phyloP scores from a whole-genome alignment of 1,284 basidiomycete genomes.

The Malassezia sympodialis region DNA sequence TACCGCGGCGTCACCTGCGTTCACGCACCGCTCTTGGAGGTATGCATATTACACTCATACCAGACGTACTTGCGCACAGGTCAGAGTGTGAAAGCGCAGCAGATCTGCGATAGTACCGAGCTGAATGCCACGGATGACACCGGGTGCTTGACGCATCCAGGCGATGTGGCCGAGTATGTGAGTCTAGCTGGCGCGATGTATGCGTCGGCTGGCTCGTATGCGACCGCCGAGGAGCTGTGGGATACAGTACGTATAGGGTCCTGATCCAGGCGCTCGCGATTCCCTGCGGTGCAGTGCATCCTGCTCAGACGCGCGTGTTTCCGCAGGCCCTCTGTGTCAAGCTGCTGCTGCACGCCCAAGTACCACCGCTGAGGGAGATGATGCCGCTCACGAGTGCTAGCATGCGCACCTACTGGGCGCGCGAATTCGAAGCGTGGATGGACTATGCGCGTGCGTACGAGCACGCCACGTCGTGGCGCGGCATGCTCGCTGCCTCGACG shows the following conservation, averaged over 20 bases:
- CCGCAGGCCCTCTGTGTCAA: conserved; percentile 63
- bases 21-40: conserved; percentile 7
- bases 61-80: conserved; percentile 2
- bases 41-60: conserved; percentile 1
- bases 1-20: conserved; percentile 5
- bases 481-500: background rate
- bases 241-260: conserved; percentile 24
- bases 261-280: conserved; percentile 54
- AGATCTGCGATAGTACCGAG: background rate
- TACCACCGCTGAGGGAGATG: conserved; percentile 33
- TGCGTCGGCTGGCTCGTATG: conserved; percentile 19
- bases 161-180: conserved; percentile 34
- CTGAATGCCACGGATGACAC: background rate
- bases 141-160: background rate
- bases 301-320: background rate
- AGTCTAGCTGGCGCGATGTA: conserved; percentile 34
- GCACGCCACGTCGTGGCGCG: background rate
- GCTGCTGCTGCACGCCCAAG: conserved; percentile 62
- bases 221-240: conserved; percentile 27
- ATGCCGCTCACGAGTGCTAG: background rate
- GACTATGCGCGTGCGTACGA: conserved; percentile 18
- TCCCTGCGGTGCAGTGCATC: conserved; percentile 58
- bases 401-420: background rate
- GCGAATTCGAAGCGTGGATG: conserved; percentile 17
- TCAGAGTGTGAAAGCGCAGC: background rate